A percentile compares a stretch with the other conserved stretches of the same genome.
These are phyloP conservation scores for Aristolochia californica DNA, from an alignment of 164 flowering plant species.

Conservation along the genomic window DNA sequence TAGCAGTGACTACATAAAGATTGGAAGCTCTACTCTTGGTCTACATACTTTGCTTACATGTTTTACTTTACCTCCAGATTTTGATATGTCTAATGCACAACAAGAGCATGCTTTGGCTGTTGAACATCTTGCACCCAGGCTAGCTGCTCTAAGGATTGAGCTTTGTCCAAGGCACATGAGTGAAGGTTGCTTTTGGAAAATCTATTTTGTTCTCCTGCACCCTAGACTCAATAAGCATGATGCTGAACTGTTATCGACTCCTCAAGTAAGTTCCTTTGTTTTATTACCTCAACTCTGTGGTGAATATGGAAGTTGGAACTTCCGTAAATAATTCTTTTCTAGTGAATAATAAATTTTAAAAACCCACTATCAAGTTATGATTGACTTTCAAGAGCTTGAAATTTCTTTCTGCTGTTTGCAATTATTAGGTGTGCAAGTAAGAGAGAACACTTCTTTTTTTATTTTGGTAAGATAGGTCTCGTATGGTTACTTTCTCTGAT, in stretches of 20 bases:
- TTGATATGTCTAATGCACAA: constrained; percentile 78
- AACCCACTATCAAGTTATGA: no score
- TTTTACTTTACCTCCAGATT: constrained; percentile 37
- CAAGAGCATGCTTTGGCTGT: constrained; percentile 72
- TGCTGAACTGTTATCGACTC: constrained; percentile 47
- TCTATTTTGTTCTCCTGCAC: constrained; percentile 51
- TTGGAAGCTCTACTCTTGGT: not conserved
- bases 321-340: no score
- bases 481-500: no score
- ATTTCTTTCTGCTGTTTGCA: no score
- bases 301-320: no score
- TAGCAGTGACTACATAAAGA: no score
- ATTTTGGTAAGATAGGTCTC: no score
- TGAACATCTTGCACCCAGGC: constrained; percentile 71
- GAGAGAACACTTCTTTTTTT: no score
- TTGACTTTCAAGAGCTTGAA: no score
- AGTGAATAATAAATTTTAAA: no score
- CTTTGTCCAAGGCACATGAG: constrained; percentile 89
- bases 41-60: not conserved
- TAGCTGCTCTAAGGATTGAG: constrained; percentile 90
- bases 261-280: constrained; percentile 46
- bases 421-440: no score
- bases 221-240: constrained; percentile 79
- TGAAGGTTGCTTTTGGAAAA: constrained; percentile 89
- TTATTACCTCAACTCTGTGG: no score